A percentile compares a stretch with the other conserved stretches of the same genome.
Conservation (phyloP, 169 alveolate genomes). For the Cryptosporidium parvum region DNA sequence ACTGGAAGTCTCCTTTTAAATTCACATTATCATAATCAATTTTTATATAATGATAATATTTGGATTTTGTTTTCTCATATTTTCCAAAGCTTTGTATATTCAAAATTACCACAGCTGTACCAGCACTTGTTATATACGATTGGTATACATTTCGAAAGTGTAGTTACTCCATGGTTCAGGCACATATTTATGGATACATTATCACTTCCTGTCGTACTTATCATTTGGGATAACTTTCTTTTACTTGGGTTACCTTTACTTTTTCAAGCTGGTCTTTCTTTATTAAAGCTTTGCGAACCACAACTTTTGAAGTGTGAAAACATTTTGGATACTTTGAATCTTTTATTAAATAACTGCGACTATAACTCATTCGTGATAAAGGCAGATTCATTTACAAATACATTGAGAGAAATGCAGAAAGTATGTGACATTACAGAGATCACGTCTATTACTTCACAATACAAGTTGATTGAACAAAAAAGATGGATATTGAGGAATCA, state of each 20-base stretch:
- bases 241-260: conserved; percentile 61
- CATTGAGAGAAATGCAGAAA: conserved; percentile 32
- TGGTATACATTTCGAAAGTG: conserved; percentile 43
- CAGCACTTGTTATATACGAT: conserved; percentile 56
- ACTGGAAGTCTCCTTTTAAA: conserved; percentile 1
- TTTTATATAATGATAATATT: conserved; percentile 7
- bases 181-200: conserved; percentile 51
- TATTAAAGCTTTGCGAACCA: conserved; percentile 43
- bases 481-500: conserved; percentile 71
- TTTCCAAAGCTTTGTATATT: conserved; percentile 64
- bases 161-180: conserved; percentile 62
- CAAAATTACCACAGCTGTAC: conserved; percentile 57
- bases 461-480: conserved; percentile 55
- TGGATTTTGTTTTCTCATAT: conserved; percentile 64
- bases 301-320: conserved; percentile 30
- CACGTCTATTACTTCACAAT: conserved; percentile 54
- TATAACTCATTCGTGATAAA: conserved; percentile 47
- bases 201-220: conserved; percentile 39
- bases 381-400: conserved; percentile 18
- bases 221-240: conserved; percentile 68
- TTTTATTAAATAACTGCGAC: conserved; percentile 17
- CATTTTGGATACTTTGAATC: conserved; percentile 19
- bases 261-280: conserved; percentile 66
- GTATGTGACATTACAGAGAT: conserved; percentile 48
- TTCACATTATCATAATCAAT: conserved; percentile 14